Conservation (phyloP, 345 rosid genomes). For the Dovyalis caffra region DNA sequence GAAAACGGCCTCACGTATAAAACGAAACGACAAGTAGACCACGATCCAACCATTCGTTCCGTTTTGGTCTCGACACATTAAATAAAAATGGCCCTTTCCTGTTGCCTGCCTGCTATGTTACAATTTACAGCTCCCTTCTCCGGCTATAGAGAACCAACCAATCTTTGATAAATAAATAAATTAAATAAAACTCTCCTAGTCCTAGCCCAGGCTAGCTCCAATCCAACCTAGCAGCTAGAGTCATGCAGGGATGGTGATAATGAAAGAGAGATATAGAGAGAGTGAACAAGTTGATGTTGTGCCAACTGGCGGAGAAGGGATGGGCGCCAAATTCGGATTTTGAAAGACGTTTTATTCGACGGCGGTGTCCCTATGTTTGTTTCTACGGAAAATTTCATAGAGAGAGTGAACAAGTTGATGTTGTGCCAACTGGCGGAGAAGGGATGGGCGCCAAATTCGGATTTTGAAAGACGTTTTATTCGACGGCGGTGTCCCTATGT, state of each 20-base stretch:
- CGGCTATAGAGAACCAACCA: no score
- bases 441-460: background rate
- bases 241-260: no score
- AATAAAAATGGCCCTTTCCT: background rate
- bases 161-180: no score
- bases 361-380: background rate
- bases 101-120: background rate
- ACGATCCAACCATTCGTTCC: background rate
- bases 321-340: background rate
- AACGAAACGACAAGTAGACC: conserved; percentile 23
- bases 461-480: conserved; percentile 12
- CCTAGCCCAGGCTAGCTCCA: no score
- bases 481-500: background rate
- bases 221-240: no score
- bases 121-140: no score
- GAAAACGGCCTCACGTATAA: conserved; percentile 6
- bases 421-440: background rate
- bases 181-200: no score
- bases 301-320: background rate
- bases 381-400: background rate
- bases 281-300: background rate
- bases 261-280: background rate
- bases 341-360: conserved; percentile 14
- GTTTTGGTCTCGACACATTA: background rate
- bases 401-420: background rate